Evolutionary conservation across 179 eudicot genomes (phyloP).

Genomic region (Spergularia azorica): DNA sequence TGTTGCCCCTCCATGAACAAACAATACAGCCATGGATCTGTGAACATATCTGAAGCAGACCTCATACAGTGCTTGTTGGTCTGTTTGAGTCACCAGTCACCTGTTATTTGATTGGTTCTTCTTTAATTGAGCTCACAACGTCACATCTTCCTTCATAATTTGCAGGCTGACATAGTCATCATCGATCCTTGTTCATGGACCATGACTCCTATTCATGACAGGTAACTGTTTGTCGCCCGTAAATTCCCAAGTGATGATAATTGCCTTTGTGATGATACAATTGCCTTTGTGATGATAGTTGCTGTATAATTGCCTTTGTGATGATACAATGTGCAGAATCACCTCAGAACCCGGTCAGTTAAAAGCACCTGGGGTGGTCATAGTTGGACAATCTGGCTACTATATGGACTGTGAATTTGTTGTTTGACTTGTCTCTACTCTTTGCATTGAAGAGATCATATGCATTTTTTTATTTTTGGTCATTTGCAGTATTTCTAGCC

Average conservation of each 20-base stretch:
- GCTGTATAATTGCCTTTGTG: background rate
- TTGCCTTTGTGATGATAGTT: too few species aligned
- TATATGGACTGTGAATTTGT: background rate
- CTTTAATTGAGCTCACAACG: background rate
- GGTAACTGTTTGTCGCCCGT: conserved; percentile 39
- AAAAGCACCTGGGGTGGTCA: too few species aligned
- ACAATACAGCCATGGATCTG: background rate
- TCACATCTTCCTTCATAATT: background rate
- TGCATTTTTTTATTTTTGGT: background rate
- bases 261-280: background rate
- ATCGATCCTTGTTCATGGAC: conserved; percentile 86
- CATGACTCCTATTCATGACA: conserved; percentile 83
- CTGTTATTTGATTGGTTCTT: background rate
- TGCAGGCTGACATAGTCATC: conserved; percentile 78
- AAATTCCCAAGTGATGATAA: background rate
- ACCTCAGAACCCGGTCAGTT: too few species aligned
- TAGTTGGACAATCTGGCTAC: background rate
- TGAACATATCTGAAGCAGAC: background rate
- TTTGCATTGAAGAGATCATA: background rate
- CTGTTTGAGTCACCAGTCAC: background rate
- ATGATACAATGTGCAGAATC: background rate
- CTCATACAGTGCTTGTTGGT: background rate
- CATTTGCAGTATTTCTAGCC: conserved; percentile 77
- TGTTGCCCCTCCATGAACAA: background rate
- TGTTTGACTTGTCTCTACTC: background rate